phyloP scores from a whole-genome alignment of 2,329 filamentous ascomycete species.

The Trichoderma koningii region DNA sequence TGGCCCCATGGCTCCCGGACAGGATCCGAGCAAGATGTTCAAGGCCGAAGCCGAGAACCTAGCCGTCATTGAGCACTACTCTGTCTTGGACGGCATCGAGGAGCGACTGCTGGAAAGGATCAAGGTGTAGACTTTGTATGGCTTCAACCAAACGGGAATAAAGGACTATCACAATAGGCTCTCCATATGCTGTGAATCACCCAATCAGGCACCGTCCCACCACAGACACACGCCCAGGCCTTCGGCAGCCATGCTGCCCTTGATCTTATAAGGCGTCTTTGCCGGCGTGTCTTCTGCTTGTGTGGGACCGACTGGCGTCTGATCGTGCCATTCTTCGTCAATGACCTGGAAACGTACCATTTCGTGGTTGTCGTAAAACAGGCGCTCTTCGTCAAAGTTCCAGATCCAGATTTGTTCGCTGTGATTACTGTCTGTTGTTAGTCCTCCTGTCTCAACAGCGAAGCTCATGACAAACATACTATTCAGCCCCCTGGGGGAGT shows the following conservation, averaged over 20 bases:
- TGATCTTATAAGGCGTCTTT: constrained; percentile 72
- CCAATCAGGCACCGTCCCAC: constrained; percentile 53
- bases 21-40: constrained; percentile 96
- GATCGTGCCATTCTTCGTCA: constrained; percentile 88
- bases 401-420: constrained; percentile 83
- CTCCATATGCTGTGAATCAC: constrained; percentile 31
- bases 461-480: constrained; percentile 55
- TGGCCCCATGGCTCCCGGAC: constrained; percentile 74
- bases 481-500: constrained; percentile 74
- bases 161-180: constrained; percentile 33
- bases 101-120: constrained; percentile 70
- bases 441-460: constrained; percentile 3
- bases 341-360: constrained; percentile 84
- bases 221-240: constrained; percentile 65
- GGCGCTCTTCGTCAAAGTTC: constrained; percentile 70
- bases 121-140: constrained; percentile 40
- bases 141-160: constrained; percentile 25
- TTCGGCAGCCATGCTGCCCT: constrained; percentile 63
- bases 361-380: constrained; percentile 90
- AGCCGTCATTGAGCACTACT: constrained; percentile 91
- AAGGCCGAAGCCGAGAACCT: constrained; percentile 90
- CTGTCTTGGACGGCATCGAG: constrained; percentile 85
- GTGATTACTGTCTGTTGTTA: constrained; percentile 58
- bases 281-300: constrained; percentile 63
- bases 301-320: constrained; percentile 69